Base-by-base conservation (phyloP, 768 basidiomycete species). In the Termitomyces sp. region DNA sequence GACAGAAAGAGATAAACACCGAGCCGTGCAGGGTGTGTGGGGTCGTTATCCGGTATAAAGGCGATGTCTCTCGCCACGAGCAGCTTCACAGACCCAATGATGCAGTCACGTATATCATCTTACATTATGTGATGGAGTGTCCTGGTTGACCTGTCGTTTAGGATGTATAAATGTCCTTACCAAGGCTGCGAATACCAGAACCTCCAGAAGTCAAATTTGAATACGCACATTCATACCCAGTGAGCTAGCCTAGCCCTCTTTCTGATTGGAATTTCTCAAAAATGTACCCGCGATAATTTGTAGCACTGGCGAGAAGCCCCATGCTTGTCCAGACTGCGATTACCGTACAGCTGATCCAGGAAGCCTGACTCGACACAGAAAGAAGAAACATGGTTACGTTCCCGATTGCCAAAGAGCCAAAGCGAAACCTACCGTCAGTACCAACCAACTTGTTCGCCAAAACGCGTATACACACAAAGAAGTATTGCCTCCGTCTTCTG, bases 141-240 rank as follows among this genome's bases (percentile, higher is more conserved):
- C 14, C 7, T 27, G 25, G 25, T 16, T 45, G 25, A 27, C 43
- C 8, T 25, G 17, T 45, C 16, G 5, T 16, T 27, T 10, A 73
- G 71, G 47, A 70, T 69, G 67, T 62, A 63, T 58, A 61, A 57
- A 29, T 73, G 72, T 58, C 64, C 68, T 0, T 68, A 60, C 40
- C 57, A 64, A 4, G 67, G 64, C 1, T 73, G 72, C 51, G 41
- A 48, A 2, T 69, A 69, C 56, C 60, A 62, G 49, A 68, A 60
- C 10, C 58, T 71, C 3, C 72, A 73, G 45, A 65, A 59, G 41
- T 67, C 68, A 14, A 73, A 73, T 50, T 38, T 73, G 12, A 63
- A 62, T 19, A 70, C 69, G 14, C 72, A 73, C 58, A 66, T 66
- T 19, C 60, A 63, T 38, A 70, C 60, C 34, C 72, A 73, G 71